Percentiles rank a stretch among this genome's conserved stretches.
These are phyloP conservation scores for Massarina eburnea DNA, from an alignment of 2,329 filamentous ascomycete species.

Conservation along the genomic window DNA sequence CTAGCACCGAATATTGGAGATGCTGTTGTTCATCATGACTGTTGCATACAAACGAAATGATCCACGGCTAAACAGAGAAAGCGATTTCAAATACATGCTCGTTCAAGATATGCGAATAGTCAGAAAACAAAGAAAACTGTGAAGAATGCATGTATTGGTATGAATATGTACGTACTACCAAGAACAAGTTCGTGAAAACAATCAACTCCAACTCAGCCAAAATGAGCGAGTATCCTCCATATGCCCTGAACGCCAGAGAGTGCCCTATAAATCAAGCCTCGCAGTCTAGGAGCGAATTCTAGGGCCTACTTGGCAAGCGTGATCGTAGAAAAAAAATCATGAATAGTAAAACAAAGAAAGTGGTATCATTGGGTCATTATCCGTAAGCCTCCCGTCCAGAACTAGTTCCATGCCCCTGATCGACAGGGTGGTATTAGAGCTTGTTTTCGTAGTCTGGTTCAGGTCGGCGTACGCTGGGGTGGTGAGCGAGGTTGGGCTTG, in stretches of 20 bases:
- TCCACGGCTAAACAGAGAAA: too few relatives aligned
- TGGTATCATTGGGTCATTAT: constrained; percentile 31
- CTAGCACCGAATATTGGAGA: too few relatives aligned
- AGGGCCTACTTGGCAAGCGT: background rate
- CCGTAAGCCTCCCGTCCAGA: background rate
- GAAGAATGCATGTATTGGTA: background rate
- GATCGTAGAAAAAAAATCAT: background rate
- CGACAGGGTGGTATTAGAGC: constrained; percentile 16
- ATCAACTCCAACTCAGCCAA: background rate
- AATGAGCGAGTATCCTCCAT: constrained; percentile 6
- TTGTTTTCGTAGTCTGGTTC: constrained; percentile 34
- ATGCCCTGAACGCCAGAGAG: constrained; percentile 1
- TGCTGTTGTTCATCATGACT: too few relatives aligned
- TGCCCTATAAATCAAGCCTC: background rate
- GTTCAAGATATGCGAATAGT: too few relatives aligned
- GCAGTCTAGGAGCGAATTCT: background rate
- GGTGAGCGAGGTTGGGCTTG: constrained; percentile 59
- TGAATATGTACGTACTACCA: background rate
- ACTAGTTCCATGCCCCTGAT: background rate
- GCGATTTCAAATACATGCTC: too few relatives aligned
- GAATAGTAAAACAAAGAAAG: constrained; percentile 19
- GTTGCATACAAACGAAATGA: too few relatives aligned
- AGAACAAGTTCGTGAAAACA: background rate
- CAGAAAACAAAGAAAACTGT: background rate
- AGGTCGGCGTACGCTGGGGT: constrained; percentile 45